phyloP scores from a whole-genome alignment of 441 rosid genomes.

The Eutrema salsugineum region DNA sequence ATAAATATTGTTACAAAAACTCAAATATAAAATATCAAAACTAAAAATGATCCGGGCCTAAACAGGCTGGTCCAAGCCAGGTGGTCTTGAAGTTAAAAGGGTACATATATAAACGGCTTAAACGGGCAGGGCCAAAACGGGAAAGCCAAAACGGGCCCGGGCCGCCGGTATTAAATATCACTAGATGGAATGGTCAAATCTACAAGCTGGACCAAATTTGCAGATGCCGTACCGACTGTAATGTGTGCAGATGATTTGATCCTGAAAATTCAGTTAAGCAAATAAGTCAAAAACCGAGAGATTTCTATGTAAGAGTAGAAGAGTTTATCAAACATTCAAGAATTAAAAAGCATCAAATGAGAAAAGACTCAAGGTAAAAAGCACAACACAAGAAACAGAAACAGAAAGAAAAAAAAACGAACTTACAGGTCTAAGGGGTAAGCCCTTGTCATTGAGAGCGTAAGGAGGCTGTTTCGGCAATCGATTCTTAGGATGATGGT shows the following conservation, averaged over 20 bases:
- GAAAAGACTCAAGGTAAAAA: background rate
- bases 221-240: conserved; percentile 94
- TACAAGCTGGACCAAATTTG: conserved; percentile 94
- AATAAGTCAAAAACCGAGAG: background rate
- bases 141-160: too few species aligned
- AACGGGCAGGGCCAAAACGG: too few species aligned
- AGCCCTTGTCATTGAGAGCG: conserved; percentile 76
- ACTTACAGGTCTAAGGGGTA: conserved; percentile 97
- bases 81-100: too few species aligned
- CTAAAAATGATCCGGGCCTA: too few species aligned
- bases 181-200: conserved; percentile 76
- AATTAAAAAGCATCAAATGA: background rate
- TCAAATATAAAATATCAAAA: too few species aligned
- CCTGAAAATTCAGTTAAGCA: conserved; percentile 41
- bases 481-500: conserved; percentile 81
- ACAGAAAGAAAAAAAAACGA: background rate
- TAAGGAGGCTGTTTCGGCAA: conserved; percentile 43
- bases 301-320: background rate
- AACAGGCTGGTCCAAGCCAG: too few species aligned
- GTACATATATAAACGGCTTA: too few species aligned
- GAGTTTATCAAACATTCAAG: background rate
- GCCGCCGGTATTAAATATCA: too few species aligned
- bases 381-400: background rate
- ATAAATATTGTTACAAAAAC: too few species aligned
- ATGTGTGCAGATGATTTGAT: conserved; percentile 64